These are phyloP conservation scores for Lasiodiplodia citricola DNA, from an alignment of 2,329 filamentous ascomycete genomes.

Conservation along the genomic window DNA sequence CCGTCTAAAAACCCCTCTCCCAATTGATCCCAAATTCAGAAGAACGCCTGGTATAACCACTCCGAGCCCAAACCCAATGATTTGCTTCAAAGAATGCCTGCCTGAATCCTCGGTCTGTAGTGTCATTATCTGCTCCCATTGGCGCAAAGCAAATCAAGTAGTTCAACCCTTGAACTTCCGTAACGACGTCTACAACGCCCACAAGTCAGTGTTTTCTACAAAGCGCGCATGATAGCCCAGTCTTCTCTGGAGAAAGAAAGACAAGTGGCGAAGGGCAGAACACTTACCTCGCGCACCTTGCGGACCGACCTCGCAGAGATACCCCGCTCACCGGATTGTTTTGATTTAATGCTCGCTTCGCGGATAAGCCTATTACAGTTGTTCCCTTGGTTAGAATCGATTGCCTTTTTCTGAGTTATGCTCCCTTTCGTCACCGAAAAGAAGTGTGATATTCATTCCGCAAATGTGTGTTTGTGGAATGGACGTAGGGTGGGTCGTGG, in stretches of 20 bases:
- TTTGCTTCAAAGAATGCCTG: background rate
- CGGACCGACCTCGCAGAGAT: slow-evolving; percentile 77
- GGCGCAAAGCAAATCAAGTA: background rate
- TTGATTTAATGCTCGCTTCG: slow-evolving; percentile 78
- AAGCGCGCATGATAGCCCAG: background rate
- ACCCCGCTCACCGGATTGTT: slow-evolving; percentile 72
- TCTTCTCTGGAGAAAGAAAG: background rate
- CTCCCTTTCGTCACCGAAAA: background rate
- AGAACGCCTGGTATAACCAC: background rate
- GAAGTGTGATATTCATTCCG: background rate
- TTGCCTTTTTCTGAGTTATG: background rate
- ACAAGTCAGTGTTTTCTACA: background rate
- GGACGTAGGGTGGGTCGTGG: background rate
- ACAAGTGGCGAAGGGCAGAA: background rate
- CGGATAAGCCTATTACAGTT: slow-evolving; percentile 68
- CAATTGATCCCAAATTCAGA: background rate
- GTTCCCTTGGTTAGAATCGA: background rate
- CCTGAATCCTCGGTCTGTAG: background rate
- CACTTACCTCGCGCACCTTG: slow-evolving; percentile 74
- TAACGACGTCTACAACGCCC: slow-evolving; percentile 34
- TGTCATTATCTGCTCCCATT: background rate
- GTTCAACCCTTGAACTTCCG: slow-evolving; percentile 44
- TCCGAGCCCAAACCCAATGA: background rate
- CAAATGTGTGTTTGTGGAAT: background rate
- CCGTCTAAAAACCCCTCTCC: background rate